These are phyloP conservation scores for Viola pubescens DNA, from an alignment of 441 rosid species.

Conservation along the genomic window DNA sequence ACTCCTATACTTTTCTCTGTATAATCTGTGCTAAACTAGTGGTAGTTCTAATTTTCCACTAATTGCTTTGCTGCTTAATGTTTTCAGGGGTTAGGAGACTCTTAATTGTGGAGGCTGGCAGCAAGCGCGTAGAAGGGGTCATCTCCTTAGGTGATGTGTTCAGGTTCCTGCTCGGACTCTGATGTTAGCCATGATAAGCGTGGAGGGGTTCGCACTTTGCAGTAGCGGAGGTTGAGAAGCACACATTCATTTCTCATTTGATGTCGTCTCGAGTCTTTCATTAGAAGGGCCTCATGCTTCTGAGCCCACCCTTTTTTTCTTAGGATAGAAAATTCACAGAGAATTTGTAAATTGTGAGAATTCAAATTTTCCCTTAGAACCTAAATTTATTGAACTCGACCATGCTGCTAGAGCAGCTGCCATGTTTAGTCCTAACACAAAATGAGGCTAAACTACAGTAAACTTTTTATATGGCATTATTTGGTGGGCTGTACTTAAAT, in stretches of 20 bases:
- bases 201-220: slow-evolving; percentile 10
- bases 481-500: slow-evolving; percentile 5
- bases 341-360: slow-evolving; percentile 46
- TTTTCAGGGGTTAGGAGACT: slow-evolving; percentile 76
- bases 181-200: slow-evolving; percentile 2
- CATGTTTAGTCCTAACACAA: slow-evolving; percentile 16
- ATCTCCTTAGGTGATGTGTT: slow-evolving; percentile 81
- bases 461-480: slow-evolving; percentile 9
- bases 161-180: slow-evolving; percentile 58
- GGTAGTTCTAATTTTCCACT: background rate
- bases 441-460: slow-evolving; percentile 15
- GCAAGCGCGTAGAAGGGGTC: slow-evolving; percentile 96
- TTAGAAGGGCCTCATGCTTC: slow-evolving; percentile 21
- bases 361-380: slow-evolving; percentile 20
- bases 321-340: slow-evolving; percentile 41
- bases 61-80: slow-evolving; percentile 10
- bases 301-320: slow-evolving; percentile 10
- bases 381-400: slow-evolving; percentile 19
- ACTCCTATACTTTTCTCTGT: background rate
- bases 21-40: background rate
- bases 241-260: slow-evolving; percentile 18
- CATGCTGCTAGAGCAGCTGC: slow-evolving; percentile 19
- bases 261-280: slow-evolving; percentile 16
- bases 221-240: slow-evolving; percentile 8
- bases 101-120: slow-evolving; percentile 90